A percentile compares a stretch with the other conserved stretches of the same genome.
Evolutionary conservation across 805 yeast genomes (phyloP).

Genomic region (Grigorovia transvaalensis): DNA sequence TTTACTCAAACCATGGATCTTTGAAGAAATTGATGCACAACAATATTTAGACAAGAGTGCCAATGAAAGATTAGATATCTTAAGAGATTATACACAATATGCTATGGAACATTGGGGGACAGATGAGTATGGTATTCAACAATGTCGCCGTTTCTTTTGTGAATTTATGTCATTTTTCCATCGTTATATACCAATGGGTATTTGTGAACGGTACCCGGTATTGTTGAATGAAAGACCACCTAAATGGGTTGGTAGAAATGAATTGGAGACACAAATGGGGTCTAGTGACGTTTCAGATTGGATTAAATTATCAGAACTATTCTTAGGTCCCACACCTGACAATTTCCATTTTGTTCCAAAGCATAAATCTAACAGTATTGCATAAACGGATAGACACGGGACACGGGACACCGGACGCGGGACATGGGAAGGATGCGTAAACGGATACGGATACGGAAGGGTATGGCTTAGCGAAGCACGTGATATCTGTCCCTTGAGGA

Average conservation of each 20-base stretch:
- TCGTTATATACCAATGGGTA: constrained; percentile 89
- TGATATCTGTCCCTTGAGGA: background rate
- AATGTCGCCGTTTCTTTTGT: constrained; percentile 82
- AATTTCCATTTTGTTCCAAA: constrained; percentile 78
- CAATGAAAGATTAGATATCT: constrained; percentile 73
- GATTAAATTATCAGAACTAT: constrained; percentile 93
- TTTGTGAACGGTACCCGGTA: constrained; percentile 80
- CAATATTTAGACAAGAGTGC: constrained; percentile 87
- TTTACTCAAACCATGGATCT: constrained; percentile 96
- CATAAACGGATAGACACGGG: background rate
- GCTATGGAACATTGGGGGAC: constrained; percentile 98
- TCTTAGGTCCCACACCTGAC: constrained; percentile 75
- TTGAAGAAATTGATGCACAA: constrained; percentile 83
- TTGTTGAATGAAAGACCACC: constrained; percentile 90
- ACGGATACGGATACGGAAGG: background rate
- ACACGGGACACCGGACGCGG: background rate
- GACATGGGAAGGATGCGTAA: background rate
- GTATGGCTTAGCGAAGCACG: background rate
- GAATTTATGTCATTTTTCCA: constrained; percentile 92
- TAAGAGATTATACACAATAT: constrained; percentile 57
- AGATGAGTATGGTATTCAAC: constrained; percentile 86
- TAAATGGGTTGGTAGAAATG: constrained; percentile 85
- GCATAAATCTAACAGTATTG: constrained; percentile 66
- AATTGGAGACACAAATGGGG: constrained; percentile 80
- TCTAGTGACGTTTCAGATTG: constrained; percentile 83